Percentiles rank a stretch among this genome's conserved stretches.
Conservation (phyloP, 257 asterid species). For the Solanum appendiculatum region DNA sequence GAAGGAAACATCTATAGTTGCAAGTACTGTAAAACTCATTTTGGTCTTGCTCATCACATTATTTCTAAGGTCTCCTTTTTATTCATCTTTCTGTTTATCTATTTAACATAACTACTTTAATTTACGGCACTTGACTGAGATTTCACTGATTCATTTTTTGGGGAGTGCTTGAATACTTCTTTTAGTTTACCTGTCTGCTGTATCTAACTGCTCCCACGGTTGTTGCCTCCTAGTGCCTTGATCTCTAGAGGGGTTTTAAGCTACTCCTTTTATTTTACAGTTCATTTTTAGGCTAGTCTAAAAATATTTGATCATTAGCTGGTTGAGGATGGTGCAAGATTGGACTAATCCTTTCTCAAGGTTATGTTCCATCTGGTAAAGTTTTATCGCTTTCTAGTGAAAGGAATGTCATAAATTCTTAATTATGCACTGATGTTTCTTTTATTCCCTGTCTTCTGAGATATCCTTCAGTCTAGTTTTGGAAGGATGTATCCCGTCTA, state of each 20-base stretch:
- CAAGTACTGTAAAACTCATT: constrained; percentile 66
- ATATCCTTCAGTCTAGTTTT: not conserved
- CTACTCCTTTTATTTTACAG: not conserved
- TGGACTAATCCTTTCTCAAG: not conserved
- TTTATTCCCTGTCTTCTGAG: not conserved
- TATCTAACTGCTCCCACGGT: not conserved
- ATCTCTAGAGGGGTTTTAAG: not conserved
- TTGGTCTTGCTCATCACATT: constrained; percentile 45
- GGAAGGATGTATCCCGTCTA: not conserved
- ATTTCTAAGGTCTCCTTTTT: constrained; percentile 48
- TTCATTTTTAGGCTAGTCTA: not conserved
- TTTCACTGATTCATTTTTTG: not conserved
- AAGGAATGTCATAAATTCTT: not conserved
- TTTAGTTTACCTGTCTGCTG: not conserved
- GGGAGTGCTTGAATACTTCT: not conserved
- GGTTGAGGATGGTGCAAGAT: not conserved
- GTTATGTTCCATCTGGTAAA: not conserved
- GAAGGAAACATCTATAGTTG: constrained; percentile 59
- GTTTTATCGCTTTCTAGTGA: not conserved
- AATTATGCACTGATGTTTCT: not conserved
- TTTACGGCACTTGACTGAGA: no score
- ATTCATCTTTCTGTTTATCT: not conserved
- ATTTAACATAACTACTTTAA: not conserved
- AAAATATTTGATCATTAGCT: not conserved
- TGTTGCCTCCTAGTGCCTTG: not conserved